phyloP scores from a whole-genome alignment of 2,329 filamentous ascomycete species.

The Plenodomus biglobosus region DNA sequence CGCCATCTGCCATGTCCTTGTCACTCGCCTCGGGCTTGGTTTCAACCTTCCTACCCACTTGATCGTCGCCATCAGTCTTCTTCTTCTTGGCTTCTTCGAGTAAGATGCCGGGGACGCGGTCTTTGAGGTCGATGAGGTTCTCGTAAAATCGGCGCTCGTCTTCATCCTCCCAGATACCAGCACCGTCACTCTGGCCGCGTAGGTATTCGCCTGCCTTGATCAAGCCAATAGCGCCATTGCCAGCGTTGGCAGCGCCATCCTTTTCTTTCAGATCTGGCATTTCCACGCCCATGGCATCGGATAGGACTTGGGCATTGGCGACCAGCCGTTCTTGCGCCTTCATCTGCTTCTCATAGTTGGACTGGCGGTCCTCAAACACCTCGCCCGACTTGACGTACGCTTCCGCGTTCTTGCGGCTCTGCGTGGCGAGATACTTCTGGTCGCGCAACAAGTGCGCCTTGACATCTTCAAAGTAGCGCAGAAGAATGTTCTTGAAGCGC shows the following conservation, averaged over 20 bases:
- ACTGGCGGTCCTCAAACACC: constrained; percentile 95
- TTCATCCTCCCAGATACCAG: constrained; percentile 98
- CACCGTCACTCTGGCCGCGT: constrained; percentile 82
- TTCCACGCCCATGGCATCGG: constrained; percentile 82
- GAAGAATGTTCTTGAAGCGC: constrained; percentile 82
- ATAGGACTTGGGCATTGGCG: constrained; percentile 85
- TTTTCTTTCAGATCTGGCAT: constrained; percentile 93
- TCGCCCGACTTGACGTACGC: constrained; percentile 98
- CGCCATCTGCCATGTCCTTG: constrained; percentile 46
- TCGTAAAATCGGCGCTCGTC: constrained; percentile 98
- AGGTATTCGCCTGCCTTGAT: constrained; percentile 94
- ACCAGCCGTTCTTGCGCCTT: constrained; percentile 91
- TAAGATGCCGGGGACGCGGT: constrained; percentile 90
- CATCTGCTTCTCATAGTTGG: constrained; percentile 90
- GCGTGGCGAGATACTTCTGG: constrained; percentile 81
- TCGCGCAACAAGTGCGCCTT: constrained; percentile 86
- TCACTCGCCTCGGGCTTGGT: constrained; percentile 48
- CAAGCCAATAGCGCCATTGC: constrained; percentile 81
- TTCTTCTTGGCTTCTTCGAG: constrained; percentile 96
- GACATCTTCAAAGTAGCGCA: constrained; percentile 89
- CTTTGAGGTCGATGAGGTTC: constrained; percentile 91
- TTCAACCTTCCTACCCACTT: constrained; percentile 71
- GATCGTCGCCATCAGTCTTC: constrained; percentile 78
- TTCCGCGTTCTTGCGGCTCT: constrained; percentile 93
- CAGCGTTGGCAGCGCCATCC: constrained; percentile 65